Conservation (phyloP, 83 land plant genomes). For the Thuja plicata region DNA sequence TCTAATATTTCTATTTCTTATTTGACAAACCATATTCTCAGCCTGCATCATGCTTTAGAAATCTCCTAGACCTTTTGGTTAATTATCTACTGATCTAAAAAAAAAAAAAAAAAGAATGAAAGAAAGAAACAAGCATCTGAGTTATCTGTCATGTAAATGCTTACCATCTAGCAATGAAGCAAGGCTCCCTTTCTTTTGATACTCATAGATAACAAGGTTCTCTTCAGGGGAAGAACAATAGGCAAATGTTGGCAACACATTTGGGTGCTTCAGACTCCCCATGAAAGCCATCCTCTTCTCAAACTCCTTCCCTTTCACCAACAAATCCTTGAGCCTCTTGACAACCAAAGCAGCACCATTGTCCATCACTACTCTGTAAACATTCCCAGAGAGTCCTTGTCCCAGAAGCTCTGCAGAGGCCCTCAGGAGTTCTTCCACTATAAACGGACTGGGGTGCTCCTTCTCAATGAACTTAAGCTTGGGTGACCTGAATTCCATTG, state of each 20-base stretch:
- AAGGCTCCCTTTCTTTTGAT: conserved; percentile 34
- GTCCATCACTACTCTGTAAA: conserved; percentile 43
- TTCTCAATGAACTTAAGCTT: conserved; percentile 28
- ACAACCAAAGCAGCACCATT: conserved; percentile 41
- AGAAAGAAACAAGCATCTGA: background rate
- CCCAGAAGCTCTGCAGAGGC: conserved; percentile 53
- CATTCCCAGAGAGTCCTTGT: conserved; percentile 38
- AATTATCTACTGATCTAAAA: too few relatives aligned
- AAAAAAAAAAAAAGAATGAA: background rate
- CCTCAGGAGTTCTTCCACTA: conserved; percentile 48
- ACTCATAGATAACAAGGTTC: conserved; percentile 53
- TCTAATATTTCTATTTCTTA: too few relatives aligned
- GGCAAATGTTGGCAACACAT: conserved; percentile 33
- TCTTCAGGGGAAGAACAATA: conserved; percentile 49
- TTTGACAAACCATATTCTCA: too few relatives aligned
- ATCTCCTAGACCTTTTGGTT: too few relatives aligned
- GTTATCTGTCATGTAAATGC: background rate
- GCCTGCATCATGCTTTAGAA: too few relatives aligned
- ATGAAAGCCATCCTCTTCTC: conserved; percentile 40
- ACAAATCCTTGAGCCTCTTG: conserved; percentile 45
- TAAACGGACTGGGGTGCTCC: conserved; percentile 15
- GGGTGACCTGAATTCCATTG: background rate
- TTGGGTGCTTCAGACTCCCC: conserved; percentile 38
- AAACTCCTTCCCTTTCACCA: conserved; percentile 33
- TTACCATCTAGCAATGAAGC: conserved; percentile 48